phyloP scores from a whole-genome alignment of 306 rosid species.

The Malus fusca region DNA sequence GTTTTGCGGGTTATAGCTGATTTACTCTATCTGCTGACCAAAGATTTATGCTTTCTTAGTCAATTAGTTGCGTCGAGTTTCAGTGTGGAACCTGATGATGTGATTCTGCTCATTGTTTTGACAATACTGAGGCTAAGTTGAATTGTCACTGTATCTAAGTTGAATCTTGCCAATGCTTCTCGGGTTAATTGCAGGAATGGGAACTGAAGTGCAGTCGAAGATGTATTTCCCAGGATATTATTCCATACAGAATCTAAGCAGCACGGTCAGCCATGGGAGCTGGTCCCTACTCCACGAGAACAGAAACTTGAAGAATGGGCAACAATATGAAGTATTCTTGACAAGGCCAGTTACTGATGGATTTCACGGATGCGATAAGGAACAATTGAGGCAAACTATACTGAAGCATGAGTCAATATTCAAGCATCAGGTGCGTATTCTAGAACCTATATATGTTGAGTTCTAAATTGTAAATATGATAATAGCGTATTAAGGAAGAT shows the following conservation, averaged over 20 bases:
- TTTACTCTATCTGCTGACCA: no score
- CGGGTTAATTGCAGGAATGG: constrained; percentile 30
- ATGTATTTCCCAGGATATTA: constrained; percentile 26
- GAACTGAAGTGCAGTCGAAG: constrained; percentile 29
- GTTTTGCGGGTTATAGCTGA: no score
- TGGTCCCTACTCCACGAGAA: constrained; percentile 19
- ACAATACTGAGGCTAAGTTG: neutral
- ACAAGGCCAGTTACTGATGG: neutral
- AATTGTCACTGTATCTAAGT: neutral
- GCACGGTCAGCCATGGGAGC: constrained; percentile 6
- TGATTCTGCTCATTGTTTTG: neutral
- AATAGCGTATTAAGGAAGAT: neutral
- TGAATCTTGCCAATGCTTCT: neutral
- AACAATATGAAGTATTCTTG: constrained; percentile 11
- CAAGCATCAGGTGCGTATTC: constrained; percentile 25
- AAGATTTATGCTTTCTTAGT: no score
- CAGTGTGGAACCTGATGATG: neutral
- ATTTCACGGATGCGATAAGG: constrained; percentile 13
- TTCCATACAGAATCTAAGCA: constrained; percentile 11
- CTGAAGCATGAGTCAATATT: constrained; percentile 30
- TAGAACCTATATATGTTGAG: neutral
- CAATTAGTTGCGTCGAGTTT: neutral
- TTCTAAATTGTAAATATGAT: neutral
- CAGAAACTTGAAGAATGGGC: constrained; percentile 12
- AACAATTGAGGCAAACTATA: constrained; percentile 25